Base-by-base conservation (phyloP, 495 filamentous ascomycete species). In the Penicillium goetzii region DNA sequence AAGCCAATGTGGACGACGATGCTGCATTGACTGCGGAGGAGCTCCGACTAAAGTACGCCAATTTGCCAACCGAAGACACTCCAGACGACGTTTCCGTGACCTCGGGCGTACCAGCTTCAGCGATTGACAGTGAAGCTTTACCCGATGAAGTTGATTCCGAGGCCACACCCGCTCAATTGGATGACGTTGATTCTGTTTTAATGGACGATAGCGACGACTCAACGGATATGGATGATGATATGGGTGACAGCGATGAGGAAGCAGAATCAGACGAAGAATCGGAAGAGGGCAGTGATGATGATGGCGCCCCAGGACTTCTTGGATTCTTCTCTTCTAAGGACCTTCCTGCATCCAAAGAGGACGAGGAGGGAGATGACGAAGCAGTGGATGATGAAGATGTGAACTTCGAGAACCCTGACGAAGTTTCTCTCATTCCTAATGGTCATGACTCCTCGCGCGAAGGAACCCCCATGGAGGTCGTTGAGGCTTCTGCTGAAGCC, bases 211-310 rank as follows among this genome's bases (percentile, higher is more conserved):
- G 85, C 43, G 92, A 95, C 67, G 89, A 90, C 63, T 95, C 91
- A 11, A 88, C 90, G 8, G 91, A 94, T 62, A 97, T 97, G 93
- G 89, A 93, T 66, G 89, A 93, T 68, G 90, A 94, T 64, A 84
- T 90, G 74, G 87, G 86, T 28, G 89, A 90, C 33, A 88, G 81
- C 41, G 88, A 90, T 45, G 85, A 87, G 11, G 80, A 84, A 15
- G 78, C 74, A 21, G 82, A 79, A 21, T 74, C 73, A 28, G 79
- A 75, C 23, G 78, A 74, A 14, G 76, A 56, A 8, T 67, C 64
- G n/a, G 68, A 67, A 33, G 59, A 73, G 1, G 72, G 76, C 17
- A 76, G 76, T 19, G 82, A 81, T 28, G 81, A 77, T 12, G 82
- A 84, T 32, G 83, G 87, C 41, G 84, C 78, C 17, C 72, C 80